Conservation (phyloP, 176 grass and related monocot genomes). For the Zoysia pacifica region DNA sequence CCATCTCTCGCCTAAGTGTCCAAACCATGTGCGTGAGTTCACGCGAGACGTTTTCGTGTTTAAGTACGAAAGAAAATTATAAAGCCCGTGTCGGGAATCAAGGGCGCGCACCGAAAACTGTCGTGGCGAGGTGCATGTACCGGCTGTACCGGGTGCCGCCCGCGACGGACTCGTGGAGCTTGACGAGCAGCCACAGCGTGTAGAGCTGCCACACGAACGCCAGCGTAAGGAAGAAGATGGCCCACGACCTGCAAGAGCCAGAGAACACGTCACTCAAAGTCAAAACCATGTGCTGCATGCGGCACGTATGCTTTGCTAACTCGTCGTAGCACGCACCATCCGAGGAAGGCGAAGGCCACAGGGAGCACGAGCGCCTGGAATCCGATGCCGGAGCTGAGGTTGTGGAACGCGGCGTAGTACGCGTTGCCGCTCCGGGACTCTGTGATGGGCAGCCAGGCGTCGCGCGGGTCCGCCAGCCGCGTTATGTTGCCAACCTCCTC, state of each 20-base stretch:
- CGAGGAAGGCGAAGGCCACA: slow-evolving; percentile 70
- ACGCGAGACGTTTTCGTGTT: neutral
- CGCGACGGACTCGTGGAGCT: slow-evolving; percentile 83
- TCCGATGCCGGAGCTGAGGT: slow-evolving; percentile 90
- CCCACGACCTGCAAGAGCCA: slow-evolving; percentile 74
- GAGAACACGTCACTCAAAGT: neutral
- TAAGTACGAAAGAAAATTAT: neutral
- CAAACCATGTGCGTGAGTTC: neutral
- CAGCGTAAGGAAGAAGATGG: slow-evolving; percentile 62
- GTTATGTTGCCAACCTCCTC: slow-evolving; percentile 81
- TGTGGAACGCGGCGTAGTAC: slow-evolving; percentile 97
- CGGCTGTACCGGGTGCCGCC: slow-evolving; percentile 74
- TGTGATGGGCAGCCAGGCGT: slow-evolving; percentile 97
- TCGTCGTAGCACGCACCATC: slow-evolving; percentile 53
- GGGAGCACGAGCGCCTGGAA: slow-evolving; percentile 95
- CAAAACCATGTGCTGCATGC: neutral
- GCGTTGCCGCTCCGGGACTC: slow-evolving; percentile 92
- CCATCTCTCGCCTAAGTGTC: slow-evolving; percentile 49
- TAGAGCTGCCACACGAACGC: slow-evolving; percentile 94
- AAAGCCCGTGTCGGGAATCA: neutral
- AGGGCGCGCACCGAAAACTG: slow-evolving; percentile 58
- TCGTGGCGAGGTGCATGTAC: slow-evolving; percentile 72
- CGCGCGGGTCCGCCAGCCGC: slow-evolving; percentile 62
- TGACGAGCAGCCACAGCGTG: slow-evolving; percentile 85
- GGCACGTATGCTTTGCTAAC: too few species aligned